Conservation (phyloP, 1,284 basidiomycete species). For the Wallemia mellicola region DNA sequence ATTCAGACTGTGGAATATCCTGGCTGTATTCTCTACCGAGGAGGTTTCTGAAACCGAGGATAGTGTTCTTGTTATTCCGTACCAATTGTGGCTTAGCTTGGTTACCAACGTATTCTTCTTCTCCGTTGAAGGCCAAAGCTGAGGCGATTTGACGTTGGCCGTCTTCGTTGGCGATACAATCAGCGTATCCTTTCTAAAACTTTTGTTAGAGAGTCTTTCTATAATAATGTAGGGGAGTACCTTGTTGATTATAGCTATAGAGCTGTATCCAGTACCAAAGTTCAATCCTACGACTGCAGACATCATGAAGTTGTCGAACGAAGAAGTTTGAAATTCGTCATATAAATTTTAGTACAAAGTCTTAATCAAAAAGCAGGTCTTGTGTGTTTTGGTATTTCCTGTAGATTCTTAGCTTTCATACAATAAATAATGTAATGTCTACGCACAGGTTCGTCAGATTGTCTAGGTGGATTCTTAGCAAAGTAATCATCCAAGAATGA, state of each 20-base stretch:
- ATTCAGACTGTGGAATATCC: conserved; percentile 7
- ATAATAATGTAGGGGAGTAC: conserved; percentile 18
- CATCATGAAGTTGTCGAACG: too few species aligned
- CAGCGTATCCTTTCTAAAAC: conserved; percentile 47
- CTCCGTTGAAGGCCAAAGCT: conserved; percentile 67
- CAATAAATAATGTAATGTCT: neutral
- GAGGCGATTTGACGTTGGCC: conserved; percentile 94
- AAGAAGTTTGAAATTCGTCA: too few species aligned
- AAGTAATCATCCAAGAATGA: neutral
- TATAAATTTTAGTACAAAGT: neutral
- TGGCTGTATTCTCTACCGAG: conserved; percentile 50
- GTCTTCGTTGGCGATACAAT: conserved; percentile 93
- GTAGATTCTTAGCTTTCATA: neutral
- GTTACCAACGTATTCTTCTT: conserved; percentile 90
- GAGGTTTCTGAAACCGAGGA: conserved; percentile 73
- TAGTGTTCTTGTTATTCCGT: conserved; percentile 81
- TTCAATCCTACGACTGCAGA: conserved; percentile 52
- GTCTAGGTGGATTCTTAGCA: neutral
- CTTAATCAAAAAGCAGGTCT: neutral
- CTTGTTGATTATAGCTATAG: conserved; percentile 85
- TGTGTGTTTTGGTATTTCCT: neutral
- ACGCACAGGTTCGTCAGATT: neutral
- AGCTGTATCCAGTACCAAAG: conserved; percentile 84
- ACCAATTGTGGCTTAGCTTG: conserved; percentile 83
- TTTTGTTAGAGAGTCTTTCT: neutral